Base-by-base conservation (phyloP, 2,329 filamentous ascomycete genomes). In the Colletotrichum zoysiae region DNA sequence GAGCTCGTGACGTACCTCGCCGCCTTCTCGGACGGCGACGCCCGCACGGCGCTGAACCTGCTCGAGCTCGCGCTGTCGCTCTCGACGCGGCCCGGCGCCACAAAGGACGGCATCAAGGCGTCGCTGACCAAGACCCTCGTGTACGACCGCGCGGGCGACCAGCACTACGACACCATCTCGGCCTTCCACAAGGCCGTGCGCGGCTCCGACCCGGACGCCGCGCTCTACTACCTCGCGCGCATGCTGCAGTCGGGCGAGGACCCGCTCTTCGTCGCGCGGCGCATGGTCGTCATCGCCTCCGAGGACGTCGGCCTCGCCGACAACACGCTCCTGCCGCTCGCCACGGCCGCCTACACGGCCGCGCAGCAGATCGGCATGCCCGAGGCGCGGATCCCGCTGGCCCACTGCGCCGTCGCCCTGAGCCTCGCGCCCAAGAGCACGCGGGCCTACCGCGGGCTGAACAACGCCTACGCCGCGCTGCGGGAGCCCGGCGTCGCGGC, bases 181-280 rank as follows among this genome's bases (percentile, higher is more conserved):
- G 96, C 96, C 40, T 96, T 98, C 77, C 96, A 98, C 87, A 99
- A 99, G 78, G 95, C 95, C 2, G 91, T 98, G 12, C 92, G 96
- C 57, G 96, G 96, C 51, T 92, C 90, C 67, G 92, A 98, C 78
- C 82, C 95, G 0, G 93, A 98, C 80, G 96, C 95, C 0, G 89
- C 95, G 0, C 87, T 99, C 1, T 99, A 98, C 84, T 99, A 98
- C 80, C 89, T 99, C 1, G 94, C 93, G 0, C 92, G 96, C 46
- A 99, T 99, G 96, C 89, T 99, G 6, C 93, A 97, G 78, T 96
- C 93, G 0, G 95, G 95, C 71, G 95, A 98, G 81, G 96, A 98
- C 77, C 94, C 95, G 0, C 86, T 98, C 0, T 98, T 95, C 81
- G 91, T 99, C 67, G 95, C 96, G 6, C 90, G 96, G 1, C 92